Evolutionary conservation across 2,329 filamentous ascomycete species (phyloP).

Genomic region (Apiospora aurea): DNA sequence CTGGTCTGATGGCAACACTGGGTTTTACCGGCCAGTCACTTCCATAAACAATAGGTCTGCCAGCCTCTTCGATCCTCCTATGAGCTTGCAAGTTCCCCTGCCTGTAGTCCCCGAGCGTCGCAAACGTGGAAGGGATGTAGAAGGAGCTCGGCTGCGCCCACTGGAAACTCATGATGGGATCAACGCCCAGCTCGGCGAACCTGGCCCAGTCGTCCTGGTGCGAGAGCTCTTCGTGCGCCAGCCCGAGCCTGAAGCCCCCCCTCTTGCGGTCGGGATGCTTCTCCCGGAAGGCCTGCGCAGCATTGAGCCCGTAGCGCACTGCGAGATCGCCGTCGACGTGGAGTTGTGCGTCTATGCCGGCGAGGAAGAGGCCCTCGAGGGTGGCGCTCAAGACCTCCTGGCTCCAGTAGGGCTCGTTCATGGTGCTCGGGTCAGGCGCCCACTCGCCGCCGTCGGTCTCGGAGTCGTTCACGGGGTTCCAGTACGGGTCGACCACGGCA

Average conservation of each 20-base stretch:
- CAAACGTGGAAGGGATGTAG: neutral
- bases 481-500: neutral
- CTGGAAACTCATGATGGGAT: conserved; percentile 1
- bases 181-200: neutral
- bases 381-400: neutral
- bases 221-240: neutral
- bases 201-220: conserved; percentile 12
- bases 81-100: neutral
- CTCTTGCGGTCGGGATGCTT: neutral
- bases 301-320: neutral
- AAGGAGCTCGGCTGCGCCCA: conserved; percentile 1
- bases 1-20: neutral
- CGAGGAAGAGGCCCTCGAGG: neutral
- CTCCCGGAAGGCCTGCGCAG: neutral
- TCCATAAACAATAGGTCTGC: neutral
- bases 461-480: neutral
- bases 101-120: neutral
- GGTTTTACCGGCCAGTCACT: neutral
- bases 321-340: neutral
- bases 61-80: neutral
- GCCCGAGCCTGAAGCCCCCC: neutral
- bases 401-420: neutral
- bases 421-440: neutral
- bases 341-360: neutral
- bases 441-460: neutral